Evolutionary conservation across 345 rosid species (phyloP), one percentile per base, ranked within the genome.

Genomic region (Cardiospermum halicacabum): DNA sequence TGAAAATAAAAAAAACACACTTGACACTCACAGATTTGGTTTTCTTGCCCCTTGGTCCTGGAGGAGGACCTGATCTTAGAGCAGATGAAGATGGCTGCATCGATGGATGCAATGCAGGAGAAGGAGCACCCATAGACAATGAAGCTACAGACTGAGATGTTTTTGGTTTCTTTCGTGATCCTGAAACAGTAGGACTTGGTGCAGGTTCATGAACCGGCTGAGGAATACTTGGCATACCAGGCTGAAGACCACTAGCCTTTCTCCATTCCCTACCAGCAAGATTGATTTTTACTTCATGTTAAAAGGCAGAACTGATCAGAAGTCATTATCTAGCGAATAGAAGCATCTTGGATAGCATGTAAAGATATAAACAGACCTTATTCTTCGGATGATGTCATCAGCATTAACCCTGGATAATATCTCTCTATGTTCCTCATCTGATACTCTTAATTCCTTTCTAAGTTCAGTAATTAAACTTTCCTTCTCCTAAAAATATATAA

Each of bases 401-500:
- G 90, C 82, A 76, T 91, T 84, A 74, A 91, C 98, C 81, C 86
- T 80, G 49, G 96, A 78, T 60, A 95, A 74, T 64, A 89, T 84
- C 84, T 78, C 85, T 66, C 99, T 76, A 59, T 95, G 98, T 80
- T 91, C 96, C 79, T 91, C 94, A 75, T 91, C 99, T 72, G 98
- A 89, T 55, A 95, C 97, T 74, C 96, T 78, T 68, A 95, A 78
- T 77, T 95, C 99, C 77, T 84, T 89, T 73, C 99, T 83, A 36
- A 95, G 96, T 78, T 95, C 96, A 18, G 99, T 89, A 69, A 95
- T 91, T 74, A 95, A 76, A 75, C 94, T 78, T 74, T 95, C 98
- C 71, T 95, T 89, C 73, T 89, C 99, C 99, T 91, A 84, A 69
- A 70, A 30, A 65, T 11, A 32, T 50, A 70, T 18, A 67, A 68